A percentile compares a stretch with the other conserved stretches of the same genome.
phyloP scores from a whole-genome alignment of 228 moss, liverwort and hornwort species.

The Sphagnum magellanicum region DNA sequence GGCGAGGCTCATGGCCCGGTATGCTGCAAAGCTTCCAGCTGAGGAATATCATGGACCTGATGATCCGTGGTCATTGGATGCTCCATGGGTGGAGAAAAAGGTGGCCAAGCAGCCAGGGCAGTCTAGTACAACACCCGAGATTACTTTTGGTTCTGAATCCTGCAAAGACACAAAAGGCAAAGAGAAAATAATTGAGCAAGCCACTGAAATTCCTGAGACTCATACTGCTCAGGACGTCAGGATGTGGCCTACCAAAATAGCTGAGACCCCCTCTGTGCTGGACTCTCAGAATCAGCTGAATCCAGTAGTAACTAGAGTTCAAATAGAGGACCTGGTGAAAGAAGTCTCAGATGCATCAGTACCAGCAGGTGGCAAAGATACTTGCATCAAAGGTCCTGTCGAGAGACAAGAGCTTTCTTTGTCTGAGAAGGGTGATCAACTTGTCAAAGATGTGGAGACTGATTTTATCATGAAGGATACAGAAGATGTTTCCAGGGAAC shows the following conservation, averaged over 20 bases:
- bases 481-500: background rate
- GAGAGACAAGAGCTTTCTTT: background rate
- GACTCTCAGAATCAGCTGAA: background rate
- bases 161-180: background rate
- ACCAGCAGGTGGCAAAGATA: background rate
- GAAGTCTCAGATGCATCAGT: background rate
- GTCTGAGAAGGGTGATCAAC: too few relatives aligned
- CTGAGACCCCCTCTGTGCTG: background rate
- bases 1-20: constrained; percentile 39
- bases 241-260: too few relatives aligned
- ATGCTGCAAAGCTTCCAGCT: constrained; percentile 44
- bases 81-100: constrained; percentile 46
- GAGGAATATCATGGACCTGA: constrained; percentile 51
- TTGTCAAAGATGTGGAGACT: too few relatives aligned
- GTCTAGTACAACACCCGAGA: too few relatives aligned
- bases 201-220: background rate
- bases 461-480: background rate
- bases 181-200: background rate
- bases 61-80: constrained; percentile 64
- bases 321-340: background rate
- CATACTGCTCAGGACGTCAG: background rate
- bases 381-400: background rate
- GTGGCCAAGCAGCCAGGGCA: too few relatives aligned
- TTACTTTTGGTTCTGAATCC: too few relatives aligned
- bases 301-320: background rate